These are phyloP conservation scores for Phytophthora rubi DNA, from an alignment of 352 stramenopile genomes.

Conservation along the genomic window DNA sequence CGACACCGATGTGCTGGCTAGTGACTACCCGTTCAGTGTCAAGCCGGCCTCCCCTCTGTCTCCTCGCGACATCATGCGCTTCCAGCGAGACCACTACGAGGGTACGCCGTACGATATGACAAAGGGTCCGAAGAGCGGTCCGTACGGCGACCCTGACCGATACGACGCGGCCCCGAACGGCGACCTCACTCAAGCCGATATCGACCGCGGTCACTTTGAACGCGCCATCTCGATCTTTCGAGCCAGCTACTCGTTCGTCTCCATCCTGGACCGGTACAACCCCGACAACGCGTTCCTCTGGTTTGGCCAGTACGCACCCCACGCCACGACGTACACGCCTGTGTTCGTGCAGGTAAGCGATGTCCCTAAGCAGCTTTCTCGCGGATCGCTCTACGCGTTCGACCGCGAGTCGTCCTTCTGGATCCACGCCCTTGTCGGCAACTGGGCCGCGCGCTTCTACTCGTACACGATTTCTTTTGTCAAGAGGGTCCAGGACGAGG, in stretches of 20 bases:
- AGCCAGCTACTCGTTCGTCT: constrained; percentile 90
- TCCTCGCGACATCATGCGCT: constrained; percentile 89
- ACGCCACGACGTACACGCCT: constrained; percentile 89
- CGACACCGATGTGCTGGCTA: constrained; percentile 74
- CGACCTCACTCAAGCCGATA: constrained; percentile 59
- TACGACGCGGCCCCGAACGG: constrained; percentile 69
- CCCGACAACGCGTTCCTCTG: constrained; percentile 73
- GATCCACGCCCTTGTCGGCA: constrained; percentile 83
- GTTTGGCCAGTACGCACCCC: constrained; percentile 92
- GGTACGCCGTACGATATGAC: constrained; percentile 93
- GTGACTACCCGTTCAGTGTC: constrained; percentile 91
- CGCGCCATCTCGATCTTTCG: constrained; percentile 95
- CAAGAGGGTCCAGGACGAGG: constrained; percentile 54
- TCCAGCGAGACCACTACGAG: constrained; percentile 94
- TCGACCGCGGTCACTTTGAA: constrained; percentile 80
- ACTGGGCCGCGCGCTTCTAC: constrained; percentile 86
- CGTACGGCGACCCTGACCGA: constrained; percentile 92
- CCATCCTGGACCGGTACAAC: constrained; percentile 64
- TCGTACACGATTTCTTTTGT: constrained; percentile 68
- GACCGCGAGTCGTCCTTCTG: constrained; percentile 76
- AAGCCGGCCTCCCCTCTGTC: constrained; percentile 59
- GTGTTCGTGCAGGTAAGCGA: constrained; percentile 79
- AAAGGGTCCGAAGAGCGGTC: constrained; percentile 72
- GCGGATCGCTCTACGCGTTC: constrained; percentile 70
- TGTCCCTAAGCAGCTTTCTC: constrained; percentile 56